These are phyloP conservation scores for Isoetes taiwanensis DNA, from an alignment of 75 land plant species.

Conservation along the genomic window DNA sequence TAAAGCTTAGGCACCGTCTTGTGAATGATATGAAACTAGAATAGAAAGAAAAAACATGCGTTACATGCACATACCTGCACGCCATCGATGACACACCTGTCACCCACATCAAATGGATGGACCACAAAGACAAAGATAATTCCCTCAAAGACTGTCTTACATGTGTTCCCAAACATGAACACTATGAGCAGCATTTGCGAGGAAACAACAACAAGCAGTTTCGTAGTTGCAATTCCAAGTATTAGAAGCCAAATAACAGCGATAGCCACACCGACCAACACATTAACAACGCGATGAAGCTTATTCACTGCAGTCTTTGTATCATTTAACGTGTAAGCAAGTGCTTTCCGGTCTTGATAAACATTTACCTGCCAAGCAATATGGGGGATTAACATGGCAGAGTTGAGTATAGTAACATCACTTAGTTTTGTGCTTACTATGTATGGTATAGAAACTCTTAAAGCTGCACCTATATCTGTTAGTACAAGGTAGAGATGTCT, in stretches of 20 bases:
- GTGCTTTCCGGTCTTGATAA: slow-evolving; percentile 33
- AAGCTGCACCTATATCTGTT: no score
- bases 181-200: slow-evolving; percentile 42
- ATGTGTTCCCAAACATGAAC: slow-evolving; percentile 45
- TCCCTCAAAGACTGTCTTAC: slow-evolving; percentile 47
- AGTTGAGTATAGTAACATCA: no score
- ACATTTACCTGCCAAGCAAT: slow-evolving; percentile 30
- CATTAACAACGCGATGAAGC: slow-evolving; percentile 30
- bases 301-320: slow-evolving; percentile 57
- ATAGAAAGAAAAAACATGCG: background rate
- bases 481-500: no score
- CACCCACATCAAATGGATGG: slow-evolving; percentile 72
- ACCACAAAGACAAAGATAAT: slow-evolving; percentile 53
- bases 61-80: slow-evolving; percentile 25
- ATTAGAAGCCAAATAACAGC: slow-evolving; percentile 32
- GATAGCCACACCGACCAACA: slow-evolving; percentile 20
- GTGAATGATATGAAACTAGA: background rate
- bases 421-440: no score
- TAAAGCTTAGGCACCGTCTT: background rate
- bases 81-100: slow-evolving; percentile 56
- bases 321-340: slow-evolving; percentile 44
- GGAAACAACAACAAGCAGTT: slow-evolving; percentile 36
- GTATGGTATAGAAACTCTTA: no score
- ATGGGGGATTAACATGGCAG: background rate
- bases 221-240: slow-evolving; percentile 39